phyloP scores from a whole-genome alignment of 768 basidiomycete species.

The Nidula microcarpa region DNA sequence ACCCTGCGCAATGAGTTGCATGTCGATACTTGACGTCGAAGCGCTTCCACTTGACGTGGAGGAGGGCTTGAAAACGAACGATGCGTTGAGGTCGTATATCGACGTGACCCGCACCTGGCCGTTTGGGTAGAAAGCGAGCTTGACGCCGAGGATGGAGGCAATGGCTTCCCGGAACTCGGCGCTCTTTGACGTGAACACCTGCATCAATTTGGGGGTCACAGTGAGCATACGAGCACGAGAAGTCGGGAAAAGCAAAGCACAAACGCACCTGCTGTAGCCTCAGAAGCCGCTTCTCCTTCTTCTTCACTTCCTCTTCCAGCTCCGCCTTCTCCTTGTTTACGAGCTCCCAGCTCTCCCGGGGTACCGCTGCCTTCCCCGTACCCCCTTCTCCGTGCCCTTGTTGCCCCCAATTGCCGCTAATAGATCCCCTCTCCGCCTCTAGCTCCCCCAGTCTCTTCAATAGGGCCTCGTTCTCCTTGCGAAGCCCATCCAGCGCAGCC shows the following conservation, averaged over 20 bases:
- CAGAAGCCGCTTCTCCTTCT: constrained; percentile 80
- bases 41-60: constrained; percentile 19
- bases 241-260: background rate
- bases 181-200: constrained; percentile 84
- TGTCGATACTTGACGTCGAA: constrained; percentile 41
- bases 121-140: constrained; percentile 87
- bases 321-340: constrained; percentile 66
- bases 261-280: constrained; percentile 69
- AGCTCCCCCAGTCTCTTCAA: constrained; percentile 62
- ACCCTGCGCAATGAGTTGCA: constrained; percentile 74
- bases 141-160: constrained; percentile 84
- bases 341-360: constrained; percentile 77
- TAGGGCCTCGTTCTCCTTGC: constrained; percentile 81
- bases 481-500: constrained; percentile 71
- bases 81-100: constrained; percentile 83
- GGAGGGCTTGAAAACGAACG: constrained; percentile 81
- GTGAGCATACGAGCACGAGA: background rate
- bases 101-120: constrained; percentile 88
- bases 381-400: constrained; percentile 20
- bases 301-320: constrained; percentile 57
- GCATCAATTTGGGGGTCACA: no score
- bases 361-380: constrained; percentile 33
- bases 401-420: constrained; percentile 8
- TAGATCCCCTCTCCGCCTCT: constrained; percentile 34
- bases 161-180: constrained; percentile 92